Conservation (phyloP, 2,329 filamentous ascomycete genomes). For the Xylariaceae sp. region DNA sequence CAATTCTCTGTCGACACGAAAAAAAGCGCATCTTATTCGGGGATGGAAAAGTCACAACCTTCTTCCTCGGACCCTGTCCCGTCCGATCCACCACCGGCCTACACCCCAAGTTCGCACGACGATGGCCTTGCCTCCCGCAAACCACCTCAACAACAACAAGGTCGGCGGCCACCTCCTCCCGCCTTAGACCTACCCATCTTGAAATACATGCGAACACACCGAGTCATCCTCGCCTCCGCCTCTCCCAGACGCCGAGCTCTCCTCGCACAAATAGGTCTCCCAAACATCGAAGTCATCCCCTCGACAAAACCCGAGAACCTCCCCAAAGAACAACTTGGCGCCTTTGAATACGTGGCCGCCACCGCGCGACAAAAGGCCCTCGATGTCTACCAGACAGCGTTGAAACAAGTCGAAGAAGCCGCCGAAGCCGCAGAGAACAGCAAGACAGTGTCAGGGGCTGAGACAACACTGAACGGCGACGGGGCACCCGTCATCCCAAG, state of each 20-base stretch:
- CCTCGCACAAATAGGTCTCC: constrained; percentile 74
- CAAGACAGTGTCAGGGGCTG: background rate
- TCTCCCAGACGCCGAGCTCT: constrained; percentile 81
- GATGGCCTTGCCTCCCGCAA: constrained; percentile 29
- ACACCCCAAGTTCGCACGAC: constrained; percentile 39
- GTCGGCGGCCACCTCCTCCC: constrained; percentile 31
- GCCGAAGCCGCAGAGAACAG: constrained; percentile 26
- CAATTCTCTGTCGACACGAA: too few species aligned
- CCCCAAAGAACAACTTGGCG: constrained; percentile 64
- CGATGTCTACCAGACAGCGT: constrained; percentile 54
- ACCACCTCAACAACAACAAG: constrained; percentile 9
- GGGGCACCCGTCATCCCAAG: background rate
- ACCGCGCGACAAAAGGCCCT: constrained; percentile 82
- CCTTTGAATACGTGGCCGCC: constrained; percentile 84
- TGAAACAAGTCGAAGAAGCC: constrained; percentile 31
- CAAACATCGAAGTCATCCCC: constrained; percentile 75
- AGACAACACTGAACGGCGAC: constrained; percentile 27
- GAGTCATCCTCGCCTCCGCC: constrained; percentile 83
- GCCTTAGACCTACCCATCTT: constrained; percentile 74
- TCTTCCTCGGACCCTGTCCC: constrained; percentile 20
- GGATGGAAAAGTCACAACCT: constrained; percentile 21
- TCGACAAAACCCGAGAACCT: constrained; percentile 82
- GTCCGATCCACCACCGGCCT: constrained; percentile 42
- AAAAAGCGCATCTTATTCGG: too few species aligned
- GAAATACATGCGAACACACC: constrained; percentile 65